Evolutionary conservation across 2,329 filamentous ascomycete genomes (phyloP), one percentile per base, ranked within the genome.

Genomic region (Ampelomyces quisqualis): DNA sequence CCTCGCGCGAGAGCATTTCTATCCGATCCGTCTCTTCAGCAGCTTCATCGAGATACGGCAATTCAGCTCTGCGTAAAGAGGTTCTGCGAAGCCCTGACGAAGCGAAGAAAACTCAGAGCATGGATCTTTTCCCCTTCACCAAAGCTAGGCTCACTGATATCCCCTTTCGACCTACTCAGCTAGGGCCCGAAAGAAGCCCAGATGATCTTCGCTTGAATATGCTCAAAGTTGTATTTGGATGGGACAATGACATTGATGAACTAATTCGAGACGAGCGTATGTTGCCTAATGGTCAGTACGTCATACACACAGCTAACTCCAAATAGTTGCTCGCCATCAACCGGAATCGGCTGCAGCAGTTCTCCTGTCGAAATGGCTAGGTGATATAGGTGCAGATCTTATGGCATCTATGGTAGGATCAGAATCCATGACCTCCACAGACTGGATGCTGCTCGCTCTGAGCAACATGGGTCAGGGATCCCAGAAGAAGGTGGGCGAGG

Each of bases 381-480:
- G 90, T 10, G 87, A 95, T 47, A 81, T 88, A 24, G 84, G 89
- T 44, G 79, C 85, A 0, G 89, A 95, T 57, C 78, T 89, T 27
- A 87, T 95, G 79, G 79, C 83, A 8, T 82, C 87, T 2, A 87
- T 85, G 73, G 72, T 83, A 24, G 73, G 82, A 29, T 86, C 89
- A 0, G 83, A 91, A 53, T 85, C 88, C n/a, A 90, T 93, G 79
- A 91, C 89, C 7, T 89, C 87, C 2, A 88, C 88, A 0, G 93
- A 97, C 68, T 98, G 93, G 93, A 96, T 98, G 89, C 73, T 97
- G 43, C 74, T 98, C 23, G 91, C 93, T 8, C 71, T 98, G 36
- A 95, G 88, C 61, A 87, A 88, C 27, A 94, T 97, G 70, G 89
- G 87, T 0, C 63, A 70, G 26, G 72, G 73, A 24, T 89, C 89